Conservation (phyloP, 306 rosid genomes). For the Fagus crenata region DNA sequence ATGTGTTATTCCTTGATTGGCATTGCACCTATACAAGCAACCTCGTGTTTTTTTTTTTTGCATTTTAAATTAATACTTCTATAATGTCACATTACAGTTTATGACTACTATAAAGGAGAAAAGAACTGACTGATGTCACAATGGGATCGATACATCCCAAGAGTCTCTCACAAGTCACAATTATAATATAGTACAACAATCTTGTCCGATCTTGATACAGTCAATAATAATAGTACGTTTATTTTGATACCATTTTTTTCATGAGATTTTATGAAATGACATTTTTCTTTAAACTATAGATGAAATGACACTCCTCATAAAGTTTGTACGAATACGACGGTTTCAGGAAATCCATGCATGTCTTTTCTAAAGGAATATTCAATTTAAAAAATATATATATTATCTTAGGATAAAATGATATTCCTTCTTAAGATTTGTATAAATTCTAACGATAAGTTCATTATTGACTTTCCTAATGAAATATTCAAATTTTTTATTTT, state of each 20-base stretch:
- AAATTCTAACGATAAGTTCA: too few species aligned
- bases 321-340: too few species aligned
- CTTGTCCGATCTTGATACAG: background rate
- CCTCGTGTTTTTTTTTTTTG: background rate
- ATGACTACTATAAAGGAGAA: background rate
- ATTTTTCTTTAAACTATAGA: too few species aligned
- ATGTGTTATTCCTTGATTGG: background rate
- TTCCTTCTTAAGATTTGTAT: too few species aligned
- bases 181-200: background rate
- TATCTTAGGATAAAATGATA: too few species aligned
- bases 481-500: too few species aligned
- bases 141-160: background rate
- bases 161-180: background rate
- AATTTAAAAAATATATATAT: too few species aligned
- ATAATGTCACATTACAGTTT: background rate
- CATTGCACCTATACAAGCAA: background rate
- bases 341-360: too few species aligned
- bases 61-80: background rate
- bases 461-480: too few species aligned
- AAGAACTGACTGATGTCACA: conserved; percentile 12
- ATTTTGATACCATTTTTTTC: background rate
- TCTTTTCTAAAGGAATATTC: too few species aligned
- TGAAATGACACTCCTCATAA: too few species aligned
- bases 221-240: background rate
- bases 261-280: too few species aligned